Conservation (phyloP, 495 filamentous ascomycete genomes). For the Amphirosellinia nigrospora region DNA sequence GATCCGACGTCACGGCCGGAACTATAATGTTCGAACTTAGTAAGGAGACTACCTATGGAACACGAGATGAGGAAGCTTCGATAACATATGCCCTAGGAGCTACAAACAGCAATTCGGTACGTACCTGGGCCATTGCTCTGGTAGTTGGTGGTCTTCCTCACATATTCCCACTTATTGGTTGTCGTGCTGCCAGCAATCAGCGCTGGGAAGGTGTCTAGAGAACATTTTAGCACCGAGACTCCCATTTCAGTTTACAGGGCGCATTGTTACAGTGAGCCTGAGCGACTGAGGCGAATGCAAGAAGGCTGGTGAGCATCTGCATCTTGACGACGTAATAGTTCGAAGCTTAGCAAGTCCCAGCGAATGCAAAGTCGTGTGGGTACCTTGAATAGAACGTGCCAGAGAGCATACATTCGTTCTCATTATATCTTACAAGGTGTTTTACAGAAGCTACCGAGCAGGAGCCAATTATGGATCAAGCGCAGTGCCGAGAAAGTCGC, state of each 20-base stretch:
- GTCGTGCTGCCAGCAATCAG: constrained; percentile 31
- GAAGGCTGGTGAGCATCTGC: constrained; percentile 34
- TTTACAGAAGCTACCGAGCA: no score
- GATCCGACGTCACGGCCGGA: constrained; percentile 48
- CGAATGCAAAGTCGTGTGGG: neutral
- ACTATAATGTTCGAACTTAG: constrained; percentile 32
- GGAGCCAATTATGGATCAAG: neutral
- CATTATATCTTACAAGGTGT: neutral
- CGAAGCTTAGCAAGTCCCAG: neutral
- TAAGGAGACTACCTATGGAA: neutral
- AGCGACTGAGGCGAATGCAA: constrained; percentile 33
- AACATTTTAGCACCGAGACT: constrained; percentile 14
- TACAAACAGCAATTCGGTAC: neutral
- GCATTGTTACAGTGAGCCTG: constrained; percentile 38
- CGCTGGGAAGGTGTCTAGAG: constrained; percentile 42
- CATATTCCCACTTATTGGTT: constrained; percentile 44
- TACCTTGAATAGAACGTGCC: neutral
- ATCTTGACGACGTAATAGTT: constrained; percentile 25
- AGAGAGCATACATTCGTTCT: neutral
- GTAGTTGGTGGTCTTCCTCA: constrained; percentile 47
- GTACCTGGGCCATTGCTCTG: constrained; percentile 47
- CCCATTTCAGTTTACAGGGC: neutral
- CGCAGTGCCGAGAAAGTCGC: constrained; percentile 1
- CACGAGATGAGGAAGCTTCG: neutral
- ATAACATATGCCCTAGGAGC: neutral